Evolutionary conservation across 441 rosid species (phyloP).

Genomic region (Corymbia citriodora): DNA sequence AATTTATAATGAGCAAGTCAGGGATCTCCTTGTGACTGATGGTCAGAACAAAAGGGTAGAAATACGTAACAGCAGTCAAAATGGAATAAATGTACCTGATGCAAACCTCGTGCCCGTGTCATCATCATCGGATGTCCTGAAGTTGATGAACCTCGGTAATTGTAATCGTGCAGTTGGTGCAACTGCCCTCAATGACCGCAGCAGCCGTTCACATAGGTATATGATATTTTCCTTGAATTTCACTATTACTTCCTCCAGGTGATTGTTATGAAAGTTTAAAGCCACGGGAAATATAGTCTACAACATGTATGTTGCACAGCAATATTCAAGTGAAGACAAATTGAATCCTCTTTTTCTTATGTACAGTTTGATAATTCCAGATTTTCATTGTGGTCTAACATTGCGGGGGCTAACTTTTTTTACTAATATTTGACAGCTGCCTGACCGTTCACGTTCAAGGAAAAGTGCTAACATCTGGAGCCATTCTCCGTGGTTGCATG

Average conservation of each 20-base stretch:
- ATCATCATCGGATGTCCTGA: constrained; percentile 54
- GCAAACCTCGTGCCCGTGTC: constrained; percentile 62
- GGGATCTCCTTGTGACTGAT: constrained; percentile 58
- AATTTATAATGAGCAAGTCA: constrained; percentile 69
- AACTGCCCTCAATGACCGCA: constrained; percentile 77
- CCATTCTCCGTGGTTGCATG: constrained; percentile 51
- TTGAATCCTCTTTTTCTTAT: not conserved
- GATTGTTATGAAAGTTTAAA: not conserved
- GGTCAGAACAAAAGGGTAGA: constrained; percentile 53
- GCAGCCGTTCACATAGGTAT: constrained; percentile 84
- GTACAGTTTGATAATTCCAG: not conserved
- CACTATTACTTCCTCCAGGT: not conserved
- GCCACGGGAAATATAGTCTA: not conserved
- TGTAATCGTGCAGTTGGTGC: constrained; percentile 64
- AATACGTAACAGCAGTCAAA: constrained; percentile 57
- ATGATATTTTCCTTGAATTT: not conserved
- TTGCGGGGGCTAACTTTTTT: not conserved
- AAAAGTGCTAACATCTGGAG: not conserved
- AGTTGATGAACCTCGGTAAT: constrained; percentile 63
- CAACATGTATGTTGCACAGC: not conserved
- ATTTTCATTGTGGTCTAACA: not conserved
- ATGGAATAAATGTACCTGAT: constrained; percentile 75
- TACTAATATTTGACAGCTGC: constrained; percentile 5
- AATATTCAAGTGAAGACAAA: not conserved
- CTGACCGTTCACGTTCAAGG: constrained; percentile 13